Evolutionary conservation across 352 stramenopile genomes (phyloP), one percentile per base, ranked within the genome.

Genomic region (Globisporangium sylvaticum): DNA sequence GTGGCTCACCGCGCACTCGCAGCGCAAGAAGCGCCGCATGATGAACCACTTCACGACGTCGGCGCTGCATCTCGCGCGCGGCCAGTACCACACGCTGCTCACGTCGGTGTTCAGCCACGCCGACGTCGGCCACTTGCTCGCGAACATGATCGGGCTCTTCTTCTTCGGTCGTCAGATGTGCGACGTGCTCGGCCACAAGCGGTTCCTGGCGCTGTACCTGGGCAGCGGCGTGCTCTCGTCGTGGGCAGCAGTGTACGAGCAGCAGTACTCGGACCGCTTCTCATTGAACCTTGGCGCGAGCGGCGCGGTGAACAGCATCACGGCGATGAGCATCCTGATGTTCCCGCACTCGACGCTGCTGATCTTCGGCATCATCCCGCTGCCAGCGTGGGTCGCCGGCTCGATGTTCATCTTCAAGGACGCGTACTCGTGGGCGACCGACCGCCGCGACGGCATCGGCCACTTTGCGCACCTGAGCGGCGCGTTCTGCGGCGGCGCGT

Each of bases 271-370:
- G 24, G 69, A 76, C 8, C 72, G 72, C 34, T 64, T 77, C 55
- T 80, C 64, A 10, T 78, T 81, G 25, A 92, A 91, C 52, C 66
- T 93, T 25, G 87, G 87, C 9, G 84, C 84, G 1, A 92, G 82
- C 59, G 83, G 83, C n/a, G 84, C 83, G 3, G 83, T 95, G 24
- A 95, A 93, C 70, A 82, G 79, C 29, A 88, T 95, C 64, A 92
- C 82, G 48, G 77, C 84, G 31, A 73, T 92, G 61, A 91, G 73
- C 63, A 84, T 92, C 29, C 68, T 92, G 58, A 60, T 91, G 2
- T 90, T 82, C 62, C 87, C 87, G 53, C 82, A 87, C 62, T 79
- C 75, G 32, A 95, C 83, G 56, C 69, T 93, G 58, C 70, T 89
- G 29, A 83, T 95, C 65, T 94, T 95, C 57, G 81, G 81, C 32